phyloP scores from a whole-genome alignment of 148 eudicot genomes.

The Amaranthus palmeri region DNA sequence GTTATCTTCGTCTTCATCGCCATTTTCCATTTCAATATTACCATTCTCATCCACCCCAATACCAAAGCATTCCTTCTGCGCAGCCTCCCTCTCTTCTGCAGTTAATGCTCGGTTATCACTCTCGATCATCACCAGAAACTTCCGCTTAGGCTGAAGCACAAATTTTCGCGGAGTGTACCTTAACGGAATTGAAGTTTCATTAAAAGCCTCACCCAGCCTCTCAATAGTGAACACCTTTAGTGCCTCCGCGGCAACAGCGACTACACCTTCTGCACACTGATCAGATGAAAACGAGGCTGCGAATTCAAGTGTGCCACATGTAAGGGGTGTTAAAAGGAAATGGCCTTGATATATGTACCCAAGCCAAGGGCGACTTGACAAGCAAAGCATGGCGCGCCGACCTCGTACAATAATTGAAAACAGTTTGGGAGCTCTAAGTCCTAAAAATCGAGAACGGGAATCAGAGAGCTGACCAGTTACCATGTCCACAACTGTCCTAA shows the following conservation, averaged over 20 bases:
- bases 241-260: conserved; percentile 94
- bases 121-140: conserved; percentile 77
- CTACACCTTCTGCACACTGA: conserved; percentile 99
- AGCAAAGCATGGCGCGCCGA: conserved; percentile 87
- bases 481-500: conserved; percentile 98
- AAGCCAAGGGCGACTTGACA: conserved; percentile 98
- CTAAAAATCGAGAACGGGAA: conserved; percentile 91
- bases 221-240: conserved; percentile 88
- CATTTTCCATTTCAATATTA: conserved; percentile 73
- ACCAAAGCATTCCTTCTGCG: conserved; percentile 80
- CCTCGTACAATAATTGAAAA: conserved; percentile 82
- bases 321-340: conserved; percentile 86
- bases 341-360: conserved; percentile 99
- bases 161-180: conserved; percentile 96
- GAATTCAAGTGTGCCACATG: conserved; percentile 87
- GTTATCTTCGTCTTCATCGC: conserved; percentile 74
- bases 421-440: conserved; percentile 84
- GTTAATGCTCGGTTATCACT: conserved; percentile 91
- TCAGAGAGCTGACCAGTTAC: conserved; percentile 95
- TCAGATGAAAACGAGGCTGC: conserved; percentile 98
- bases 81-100: conserved; percentile 91
- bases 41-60: conserved; percentile 83
- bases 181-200: conserved; percentile 78
- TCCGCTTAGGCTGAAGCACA: conserved; percentile 78
- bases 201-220: conserved; percentile 94